Evolutionary conservation across 2,329 filamentous ascomycete genomes (phyloP).

Genomic region (Colletotrichum gigasporum): DNA sequence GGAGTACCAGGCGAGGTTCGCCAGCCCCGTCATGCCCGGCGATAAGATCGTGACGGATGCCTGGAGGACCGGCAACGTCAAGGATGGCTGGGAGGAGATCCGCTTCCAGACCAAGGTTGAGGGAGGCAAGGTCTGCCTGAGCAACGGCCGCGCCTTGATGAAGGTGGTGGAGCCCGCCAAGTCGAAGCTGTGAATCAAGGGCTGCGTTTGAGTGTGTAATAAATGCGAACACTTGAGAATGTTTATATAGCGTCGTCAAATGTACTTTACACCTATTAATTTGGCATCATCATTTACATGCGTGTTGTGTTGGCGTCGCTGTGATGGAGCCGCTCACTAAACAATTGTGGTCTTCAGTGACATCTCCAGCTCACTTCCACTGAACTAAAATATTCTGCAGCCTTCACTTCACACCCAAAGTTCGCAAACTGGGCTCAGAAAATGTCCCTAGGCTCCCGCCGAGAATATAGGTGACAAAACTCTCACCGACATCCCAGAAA

Average conservation of each 20-base stretch:
- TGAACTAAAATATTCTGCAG: background rate
- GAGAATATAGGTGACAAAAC: background rate
- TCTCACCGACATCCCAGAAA: background rate
- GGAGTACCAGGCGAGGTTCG: slow-evolving; percentile 91
- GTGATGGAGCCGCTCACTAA: slow-evolving; percentile 2
- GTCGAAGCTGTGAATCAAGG: slow-evolving; percentile 71
- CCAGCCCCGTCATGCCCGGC: slow-evolving; percentile 83
- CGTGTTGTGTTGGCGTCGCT: background rate
- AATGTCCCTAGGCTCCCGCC: background rate
- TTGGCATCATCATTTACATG: background rate
- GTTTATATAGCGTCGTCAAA: too few species aligned
- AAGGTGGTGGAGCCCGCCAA: slow-evolving; percentile 66
- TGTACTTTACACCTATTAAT: too few species aligned
- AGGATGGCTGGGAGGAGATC: slow-evolving; percentile 80
- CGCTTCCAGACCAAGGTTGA: slow-evolving; percentile 82
- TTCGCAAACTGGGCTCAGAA: background rate
- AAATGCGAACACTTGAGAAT: too few species aligned
- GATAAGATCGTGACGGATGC: slow-evolving; percentile 84
- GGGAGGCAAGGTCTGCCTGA: slow-evolving; percentile 85
- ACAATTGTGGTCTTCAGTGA: slow-evolving; percentile 16
- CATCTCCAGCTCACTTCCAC: background rate
- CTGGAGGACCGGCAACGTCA: slow-evolving; percentile 78
- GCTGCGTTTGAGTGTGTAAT: too few species aligned
- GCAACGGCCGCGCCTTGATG: slow-evolving; percentile 85
- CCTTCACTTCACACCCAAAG: background rate